Base-by-base conservation (phyloP, 2,329 filamentous ascomycete genomes). In the Fusarium sp. region DNA sequence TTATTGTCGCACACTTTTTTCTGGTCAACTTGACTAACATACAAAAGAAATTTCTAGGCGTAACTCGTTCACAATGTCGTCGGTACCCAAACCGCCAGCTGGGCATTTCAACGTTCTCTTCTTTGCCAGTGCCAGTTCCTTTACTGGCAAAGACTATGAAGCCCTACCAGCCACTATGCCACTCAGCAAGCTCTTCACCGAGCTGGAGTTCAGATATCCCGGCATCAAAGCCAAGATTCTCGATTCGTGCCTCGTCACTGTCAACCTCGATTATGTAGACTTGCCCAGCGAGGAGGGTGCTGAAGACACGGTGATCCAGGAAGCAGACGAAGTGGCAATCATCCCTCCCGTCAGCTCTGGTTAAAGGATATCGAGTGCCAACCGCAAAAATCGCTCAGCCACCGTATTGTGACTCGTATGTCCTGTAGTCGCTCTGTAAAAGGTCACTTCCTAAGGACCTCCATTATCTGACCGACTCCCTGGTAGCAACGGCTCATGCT, bases 281-380 rank as follows among this genome's bases (percentile, higher is more conserved):
- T 73, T 93, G 13, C 83, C 86, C 13, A 83, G 83, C 42, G 80
- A 80, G 32, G 79, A 79, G 20, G 79, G 81, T 20, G 75, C 74
- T 18, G 75, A 77, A 11, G 81, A 81, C 18, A 72, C 83, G 27
- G 77, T 88, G 59, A 91, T 97, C 60, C 81, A 88, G 54, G 88
- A 88, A 67, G 92, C 90, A 28, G 93, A 97, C 76, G 93, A 97
- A 81, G 92, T 97, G 58, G 93, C 92, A 43, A 91, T 97, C 37
- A 95, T 97, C 60, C 93, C 93, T 34, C 93, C 93, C 12, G 93
- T 97, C 71, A 97, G 93, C 83, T 94, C 93, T 40, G 93, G 93
- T 7, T 96, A 80, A 85, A 60, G 53, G 48, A 59, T 63, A 56
- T 60, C 59, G 45, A 58, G 63, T 49, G 54, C 56, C 34, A 57